phyloP scores from a whole-genome alignment of 2,329 filamentous ascomycete species.

The Metarhizium guizhouense region DNA sequence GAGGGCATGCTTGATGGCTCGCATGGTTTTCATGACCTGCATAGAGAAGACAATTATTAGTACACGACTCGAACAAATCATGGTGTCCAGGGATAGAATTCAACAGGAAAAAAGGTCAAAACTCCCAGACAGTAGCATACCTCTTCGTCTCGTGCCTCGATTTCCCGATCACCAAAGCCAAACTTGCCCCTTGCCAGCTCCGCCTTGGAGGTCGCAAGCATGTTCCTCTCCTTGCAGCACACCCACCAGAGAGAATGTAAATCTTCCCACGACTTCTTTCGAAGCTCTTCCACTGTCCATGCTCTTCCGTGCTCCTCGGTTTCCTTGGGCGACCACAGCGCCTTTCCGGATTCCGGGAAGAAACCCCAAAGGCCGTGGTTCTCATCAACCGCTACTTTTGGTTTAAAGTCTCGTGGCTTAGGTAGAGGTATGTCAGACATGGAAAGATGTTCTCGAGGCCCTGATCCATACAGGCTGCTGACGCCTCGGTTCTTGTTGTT shows the following conservation, averaged over 20 bases:
- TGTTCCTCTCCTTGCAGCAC: conserved; percentile 84
- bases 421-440: conserved; percentile 67
- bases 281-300: conserved; percentile 80
- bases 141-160: conserved; percentile 50
- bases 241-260: conserved; percentile 91
- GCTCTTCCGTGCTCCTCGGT: conserved; percentile 65
- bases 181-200: conserved; percentile 61
- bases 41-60: conserved; percentile 6
- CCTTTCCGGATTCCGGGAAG: conserved; percentile 62
- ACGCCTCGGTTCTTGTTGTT: conserved; percentile 73
- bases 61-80: not conserved
- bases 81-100: not conserved
- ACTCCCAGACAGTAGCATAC: conserved; percentile 41
- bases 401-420: conserved; percentile 53
- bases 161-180: conserved; percentile 66
- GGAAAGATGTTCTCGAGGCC: conserved; percentile 64
- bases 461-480: conserved; percentile 70
- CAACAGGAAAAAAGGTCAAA: not conserved
- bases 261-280: conserved; percentile 88
- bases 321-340: conserved; percentile 65
- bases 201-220: conserved; percentile 65
- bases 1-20: conserved; percentile 72
- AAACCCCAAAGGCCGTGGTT: conserved; percentile 90
- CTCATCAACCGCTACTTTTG: conserved; percentile 50
- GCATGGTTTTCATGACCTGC: conserved; percentile 70